Conservation (phyloP, 352 stramenopile genomes). For the Stramenopiles sp. region DNA sequence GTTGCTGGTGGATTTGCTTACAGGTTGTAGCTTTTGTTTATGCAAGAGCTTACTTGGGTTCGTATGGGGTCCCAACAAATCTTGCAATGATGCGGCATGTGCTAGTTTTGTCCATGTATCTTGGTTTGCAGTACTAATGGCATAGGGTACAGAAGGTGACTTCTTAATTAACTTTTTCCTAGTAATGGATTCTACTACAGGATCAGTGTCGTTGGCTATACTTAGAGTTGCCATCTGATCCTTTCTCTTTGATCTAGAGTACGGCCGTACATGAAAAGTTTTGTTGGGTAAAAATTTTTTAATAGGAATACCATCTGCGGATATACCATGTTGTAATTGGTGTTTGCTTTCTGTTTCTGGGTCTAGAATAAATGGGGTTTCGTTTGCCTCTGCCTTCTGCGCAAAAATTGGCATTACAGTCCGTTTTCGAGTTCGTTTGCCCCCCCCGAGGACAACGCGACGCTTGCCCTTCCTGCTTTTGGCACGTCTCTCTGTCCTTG, state of each 20-base stretch:
- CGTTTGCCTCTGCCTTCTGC: not conserved
- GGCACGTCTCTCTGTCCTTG: not conserved
- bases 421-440: not conserved
- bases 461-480: not conserved
- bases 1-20: not conserved
- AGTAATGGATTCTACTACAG: not conserved
- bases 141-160: not conserved
- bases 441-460: not conserved
- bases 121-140: not conserved
- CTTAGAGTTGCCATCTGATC: not conserved
- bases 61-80: not conserved
- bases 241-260: not conserved
- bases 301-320: constrained; percentile 2
- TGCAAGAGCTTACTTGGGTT: not conserved
- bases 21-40: not conserved
- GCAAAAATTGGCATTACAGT: not conserved
- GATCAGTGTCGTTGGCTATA: not conserved
- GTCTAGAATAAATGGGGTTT: not conserved
- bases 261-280: constrained; percentile 9
- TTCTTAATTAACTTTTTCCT: not conserved
- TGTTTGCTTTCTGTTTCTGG: not conserved
- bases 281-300: constrained; percentile 11
- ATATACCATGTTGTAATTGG: constrained; percentile 1
- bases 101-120: not conserved
- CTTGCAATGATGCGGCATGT: not conserved